Evolutionary conservation across 202 grass and related monocot genomes (phyloP).

Genomic region (Brachypodium distachyon): DNA sequence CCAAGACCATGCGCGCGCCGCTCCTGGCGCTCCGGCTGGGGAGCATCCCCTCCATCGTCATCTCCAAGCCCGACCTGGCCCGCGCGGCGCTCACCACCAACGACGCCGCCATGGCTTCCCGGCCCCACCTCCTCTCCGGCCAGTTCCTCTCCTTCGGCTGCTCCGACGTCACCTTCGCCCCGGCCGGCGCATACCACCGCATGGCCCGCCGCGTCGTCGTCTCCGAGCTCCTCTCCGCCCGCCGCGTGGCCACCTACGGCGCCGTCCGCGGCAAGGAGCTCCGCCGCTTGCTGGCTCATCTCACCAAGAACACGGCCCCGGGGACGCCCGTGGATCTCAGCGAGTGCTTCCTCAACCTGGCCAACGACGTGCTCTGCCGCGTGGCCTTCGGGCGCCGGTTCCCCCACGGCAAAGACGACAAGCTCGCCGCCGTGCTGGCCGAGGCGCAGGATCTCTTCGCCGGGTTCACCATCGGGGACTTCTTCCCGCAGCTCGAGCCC

Average conservation of each 20-base stretch:
- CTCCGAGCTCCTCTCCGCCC: constrained; percentile 36
- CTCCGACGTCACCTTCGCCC: constrained; percentile 41
- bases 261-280: constrained; percentile 23
- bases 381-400: constrained; percentile 50
- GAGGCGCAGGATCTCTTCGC: constrained; percentile 62
- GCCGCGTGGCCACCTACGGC: constrained; percentile 40
- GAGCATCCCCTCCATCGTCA: constrained; percentile 29
- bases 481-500: constrained; percentile 47
- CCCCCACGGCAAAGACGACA: constrained; percentile 18
- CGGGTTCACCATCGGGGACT: constrained; percentile 49
- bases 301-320: background rate
- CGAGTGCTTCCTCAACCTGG: constrained; percentile 34
- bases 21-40: constrained; percentile 38
- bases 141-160: constrained; percentile 40
- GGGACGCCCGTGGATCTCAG: constrained; percentile 15
- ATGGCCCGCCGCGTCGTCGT: constrained; percentile 38
- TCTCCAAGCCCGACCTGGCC: constrained; percentile 43
- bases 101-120: constrained; percentile 38
- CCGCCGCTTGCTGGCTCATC: constrained; percentile 16
- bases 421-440: constrained; percentile 39
- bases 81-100: constrained; percentile 25
- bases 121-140: constrained; percentile 27
- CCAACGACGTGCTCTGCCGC: constrained; percentile 67
- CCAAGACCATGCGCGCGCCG: constrained; percentile 26
- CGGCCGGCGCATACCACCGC: constrained; percentile 36